Evolutionary conservation across 2,329 filamentous ascomycete genomes (phyloP).

Genomic region (Arthrobotrys megalospora): DNA sequence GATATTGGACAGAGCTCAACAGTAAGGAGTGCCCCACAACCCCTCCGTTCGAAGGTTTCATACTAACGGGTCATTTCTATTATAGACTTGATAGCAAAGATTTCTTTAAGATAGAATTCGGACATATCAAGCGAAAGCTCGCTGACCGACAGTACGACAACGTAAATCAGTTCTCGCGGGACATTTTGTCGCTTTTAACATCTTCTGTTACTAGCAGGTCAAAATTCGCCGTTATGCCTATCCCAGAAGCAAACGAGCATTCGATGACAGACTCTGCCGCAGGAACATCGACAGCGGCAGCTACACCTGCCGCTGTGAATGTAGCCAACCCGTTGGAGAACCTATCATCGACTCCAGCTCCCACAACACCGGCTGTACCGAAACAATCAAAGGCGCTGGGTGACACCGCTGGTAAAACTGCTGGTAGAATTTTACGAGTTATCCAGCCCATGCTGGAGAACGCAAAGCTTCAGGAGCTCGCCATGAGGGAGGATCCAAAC

Average conservation of each 20-base stretch:
- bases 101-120: slow-evolving; percentile 73
- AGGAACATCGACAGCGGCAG: slow-evolving; percentile 29
- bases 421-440: slow-evolving; percentile 52
- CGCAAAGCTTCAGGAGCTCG: slow-evolving; percentile 50
- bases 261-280: not conserved
- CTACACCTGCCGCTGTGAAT: slow-evolving; percentile 50
- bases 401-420: slow-evolving; percentile 57
- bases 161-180: slow-evolving; percentile 71
- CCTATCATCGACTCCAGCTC: not conserved
- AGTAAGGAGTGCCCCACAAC: slow-evolving; percentile 74
- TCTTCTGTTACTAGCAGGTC: slow-evolving; percentile 55
- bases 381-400: slow-evolving; percentile 45
- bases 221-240: slow-evolving; percentile 47
- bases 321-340: slow-evolving; percentile 50
- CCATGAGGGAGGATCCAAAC: slow-evolving; percentile 58
- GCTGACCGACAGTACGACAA: slow-evolving; percentile 74
- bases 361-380: slow-evolving; percentile 17
- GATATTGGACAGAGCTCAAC: slow-evolving; percentile 83
- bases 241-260: slow-evolving; percentile 31
- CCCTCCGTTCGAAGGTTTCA: slow-evolving; percentile 59
- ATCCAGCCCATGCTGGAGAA: slow-evolving; percentile 59
- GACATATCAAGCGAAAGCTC: slow-evolving; percentile 71
- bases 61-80: slow-evolving; percentile 37
- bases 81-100: slow-evolving; percentile 76
- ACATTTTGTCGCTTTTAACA: slow-evolving; percentile 71